Percentiles rank a stretch among this genome's conserved stretches.
Evolutionary conservation across 116 monocot genomes (phyloP).

Genomic region (Iris pallida): DNA sequence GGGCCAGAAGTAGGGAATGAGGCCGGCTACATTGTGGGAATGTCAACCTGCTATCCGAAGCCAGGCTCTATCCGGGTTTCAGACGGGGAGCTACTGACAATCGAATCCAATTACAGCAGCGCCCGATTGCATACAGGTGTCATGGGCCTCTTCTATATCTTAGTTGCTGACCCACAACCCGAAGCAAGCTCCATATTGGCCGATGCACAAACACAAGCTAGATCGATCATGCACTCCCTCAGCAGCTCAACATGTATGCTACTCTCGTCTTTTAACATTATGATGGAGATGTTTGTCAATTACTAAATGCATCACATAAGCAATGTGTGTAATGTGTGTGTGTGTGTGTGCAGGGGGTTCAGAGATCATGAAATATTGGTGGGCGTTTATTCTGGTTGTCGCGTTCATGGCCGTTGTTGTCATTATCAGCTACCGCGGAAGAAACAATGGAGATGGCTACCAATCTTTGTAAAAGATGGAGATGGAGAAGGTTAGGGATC

Average conservation of each 20-base stretch:
- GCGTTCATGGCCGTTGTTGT: not conserved
- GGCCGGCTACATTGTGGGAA: constrained; percentile 63
- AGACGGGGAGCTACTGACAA: constrained; percentile 54
- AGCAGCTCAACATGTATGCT: too few species aligned
- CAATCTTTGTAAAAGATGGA: constrained; percentile 2
- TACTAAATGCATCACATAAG: too few species aligned
- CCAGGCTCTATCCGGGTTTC: constrained; percentile 43
- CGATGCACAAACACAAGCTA: too few species aligned
- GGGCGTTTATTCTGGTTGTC: not conserved
- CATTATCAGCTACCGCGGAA: not conserved
- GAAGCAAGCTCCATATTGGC: not conserved
- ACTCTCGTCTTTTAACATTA: too few species aligned
- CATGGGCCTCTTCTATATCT: constrained; percentile 74
- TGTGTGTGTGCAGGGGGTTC: not conserved
- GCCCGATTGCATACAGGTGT: constrained; percentile 59
- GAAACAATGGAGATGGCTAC: not conserved
- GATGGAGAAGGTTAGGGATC: too few species aligned
- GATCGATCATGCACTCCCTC: too few species aligned
- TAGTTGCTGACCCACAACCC: constrained; percentile 41
- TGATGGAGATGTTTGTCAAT: too few species aligned
- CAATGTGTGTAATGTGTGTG: not conserved
- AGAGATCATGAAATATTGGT: not conserved
- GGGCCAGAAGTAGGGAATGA: constrained; percentile 68
- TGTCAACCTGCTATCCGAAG: constrained; percentile 76
- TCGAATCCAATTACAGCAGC: constrained; percentile 68